phyloP scores from a whole-genome alignment of 345 rosid species.

The Iberis pinnata region DNA sequence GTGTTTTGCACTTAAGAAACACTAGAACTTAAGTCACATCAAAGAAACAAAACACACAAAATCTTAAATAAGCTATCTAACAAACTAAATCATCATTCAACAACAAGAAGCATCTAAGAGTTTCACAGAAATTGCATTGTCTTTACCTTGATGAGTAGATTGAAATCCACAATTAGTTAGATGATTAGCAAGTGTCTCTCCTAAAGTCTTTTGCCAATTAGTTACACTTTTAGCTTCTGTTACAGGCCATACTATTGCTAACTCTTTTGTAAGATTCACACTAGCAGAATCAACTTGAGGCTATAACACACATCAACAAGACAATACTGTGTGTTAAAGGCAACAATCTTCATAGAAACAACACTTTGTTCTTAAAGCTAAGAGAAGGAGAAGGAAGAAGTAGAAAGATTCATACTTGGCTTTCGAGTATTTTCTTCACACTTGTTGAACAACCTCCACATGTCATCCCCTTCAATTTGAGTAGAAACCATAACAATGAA shows the following conservation, averaged over 20 bases:
- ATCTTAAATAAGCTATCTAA: not conserved
- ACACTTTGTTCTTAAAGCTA: not conserved
- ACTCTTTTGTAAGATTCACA: conserved; percentile 89
- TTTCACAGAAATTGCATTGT: not conserved
- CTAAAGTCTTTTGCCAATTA: conserved; percentile 73
- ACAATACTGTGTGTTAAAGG: no score
- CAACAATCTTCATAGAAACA: no score
- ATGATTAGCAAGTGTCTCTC: conserved; percentile 85
- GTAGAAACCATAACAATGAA: no score
- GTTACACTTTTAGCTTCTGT: conserved; percentile 66
- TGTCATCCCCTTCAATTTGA: conserved; percentile 65
- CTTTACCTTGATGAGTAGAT: conserved; percentile 74
- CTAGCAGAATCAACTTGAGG: conserved; percentile 84
- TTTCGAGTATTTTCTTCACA: conserved; percentile 87
- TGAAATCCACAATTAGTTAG: conserved; percentile 77
- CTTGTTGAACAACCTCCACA: conserved; percentile 99
- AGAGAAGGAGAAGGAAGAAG: no score
- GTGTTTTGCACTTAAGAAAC: conserved; percentile 1
- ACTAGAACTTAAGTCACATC: conserved; percentile 1
- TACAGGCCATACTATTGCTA: conserved; percentile 85
- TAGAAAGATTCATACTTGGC: conserved; percentile 50
- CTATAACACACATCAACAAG: conserved; percentile 34
- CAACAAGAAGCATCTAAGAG: not conserved
- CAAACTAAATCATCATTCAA: conserved; percentile 5
- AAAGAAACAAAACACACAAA: conserved; percentile 11